Percentiles rank a stretch among this genome's conserved stretches.
These are phyloP conservation scores for Aspergillus sp. DNA, from an alignment of 2,329 filamentous ascomycete species.

Conservation along the genomic window DNA sequence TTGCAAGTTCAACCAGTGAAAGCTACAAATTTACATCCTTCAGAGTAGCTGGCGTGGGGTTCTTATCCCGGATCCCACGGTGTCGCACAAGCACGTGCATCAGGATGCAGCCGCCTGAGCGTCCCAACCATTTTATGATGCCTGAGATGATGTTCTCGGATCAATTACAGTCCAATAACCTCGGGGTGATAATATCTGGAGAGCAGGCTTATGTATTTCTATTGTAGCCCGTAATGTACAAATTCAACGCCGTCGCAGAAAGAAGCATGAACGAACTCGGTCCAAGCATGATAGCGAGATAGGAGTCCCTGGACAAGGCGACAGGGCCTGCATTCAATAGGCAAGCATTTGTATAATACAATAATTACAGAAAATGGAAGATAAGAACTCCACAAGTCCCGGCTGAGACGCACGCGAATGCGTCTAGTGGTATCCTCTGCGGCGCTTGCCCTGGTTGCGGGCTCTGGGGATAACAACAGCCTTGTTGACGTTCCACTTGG, in stretches of 20 bases:
- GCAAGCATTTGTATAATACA: slow-evolving; percentile 21
- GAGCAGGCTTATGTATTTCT: slow-evolving; percentile 5
- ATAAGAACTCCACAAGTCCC: background rate
- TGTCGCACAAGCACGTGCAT: background rate
- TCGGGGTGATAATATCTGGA: background rate
- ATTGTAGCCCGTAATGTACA: slow-evolving; percentile 19
- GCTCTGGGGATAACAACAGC: slow-evolving; percentile 80
- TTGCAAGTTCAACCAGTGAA: too few species aligned
- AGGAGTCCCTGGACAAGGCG: background rate
- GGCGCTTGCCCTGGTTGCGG: slow-evolving; percentile 87
- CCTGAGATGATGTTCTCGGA: background rate
- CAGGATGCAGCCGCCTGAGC: background rate
- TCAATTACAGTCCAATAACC: background rate
- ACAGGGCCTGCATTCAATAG: slow-evolving; percentile 8
- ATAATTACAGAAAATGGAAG: slow-evolving; percentile 1
- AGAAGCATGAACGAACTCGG: background rate
- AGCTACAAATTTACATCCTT: too few species aligned
- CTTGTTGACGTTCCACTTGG: slow-evolving; percentile 85
- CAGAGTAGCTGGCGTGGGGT: too few species aligned
- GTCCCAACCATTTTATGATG: background rate
- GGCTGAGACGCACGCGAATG: background rate
- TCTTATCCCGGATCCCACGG: too few species aligned
- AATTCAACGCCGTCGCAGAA: slow-evolving; percentile 20
- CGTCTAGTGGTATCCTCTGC: slow-evolving; percentile 60
- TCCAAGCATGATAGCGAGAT: background rate